These are phyloP conservation scores for Nannochloropsis oceanica DNA, from an alignment of 108 stramenopile genomes.

Conservation along the genomic window DNA sequence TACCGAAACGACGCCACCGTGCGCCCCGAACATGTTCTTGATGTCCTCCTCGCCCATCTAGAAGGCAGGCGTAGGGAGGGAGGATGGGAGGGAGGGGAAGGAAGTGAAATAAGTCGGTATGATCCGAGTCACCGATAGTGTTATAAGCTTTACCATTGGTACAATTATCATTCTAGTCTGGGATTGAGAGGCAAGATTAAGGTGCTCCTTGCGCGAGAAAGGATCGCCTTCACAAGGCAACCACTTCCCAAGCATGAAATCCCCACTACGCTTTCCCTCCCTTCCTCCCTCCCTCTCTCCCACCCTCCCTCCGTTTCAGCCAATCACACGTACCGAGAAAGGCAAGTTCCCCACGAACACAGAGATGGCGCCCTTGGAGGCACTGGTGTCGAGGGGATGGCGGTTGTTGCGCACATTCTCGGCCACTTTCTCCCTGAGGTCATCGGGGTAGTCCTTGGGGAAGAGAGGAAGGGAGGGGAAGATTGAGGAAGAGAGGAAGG, in stretches of 20 bases:
- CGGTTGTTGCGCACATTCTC: neutral
- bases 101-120: no score
- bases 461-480: no score
- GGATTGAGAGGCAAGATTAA: no score
- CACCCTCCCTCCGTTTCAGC: neutral
- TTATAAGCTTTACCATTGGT: no score
- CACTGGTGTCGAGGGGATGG: neutral
- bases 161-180: no score
- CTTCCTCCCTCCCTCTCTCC: neutral
- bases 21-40: neutral
- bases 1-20: neutral
- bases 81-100: neutral
- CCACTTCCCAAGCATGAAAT: neutral
- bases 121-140: no score
- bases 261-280: neutral
- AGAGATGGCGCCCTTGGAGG: neutral
- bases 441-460: neutral
- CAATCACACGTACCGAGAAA: neutral
- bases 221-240: neutral
- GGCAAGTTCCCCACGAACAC: neutral
- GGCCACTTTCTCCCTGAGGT: neutral
- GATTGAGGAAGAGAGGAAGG: neutral
- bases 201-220: neutral
- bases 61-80: neutral
- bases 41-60: neutral